Evolutionary conservation across 2,329 filamentous ascomycete species (phyloP), one percentile per base, ranked within the genome.

Genomic region (Ceratocystis papillata): DNA sequence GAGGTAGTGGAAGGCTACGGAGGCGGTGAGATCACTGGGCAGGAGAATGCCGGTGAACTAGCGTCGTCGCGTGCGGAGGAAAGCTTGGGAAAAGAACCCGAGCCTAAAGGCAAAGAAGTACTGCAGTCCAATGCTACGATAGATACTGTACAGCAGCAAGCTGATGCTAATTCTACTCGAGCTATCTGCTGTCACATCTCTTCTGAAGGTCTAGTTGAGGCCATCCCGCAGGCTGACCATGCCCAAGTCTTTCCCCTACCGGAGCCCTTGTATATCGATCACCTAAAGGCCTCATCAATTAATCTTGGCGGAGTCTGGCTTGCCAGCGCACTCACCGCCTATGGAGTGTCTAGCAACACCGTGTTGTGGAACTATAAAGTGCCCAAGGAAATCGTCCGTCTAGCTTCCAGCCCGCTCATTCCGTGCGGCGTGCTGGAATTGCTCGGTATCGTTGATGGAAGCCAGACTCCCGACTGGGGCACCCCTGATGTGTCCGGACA

Each of bases 351-450:
- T 0, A 79, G 76, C 62, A 77, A 80, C 69, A 84, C 82, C 0
- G 77, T 84, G 8, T 75, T 86, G 2, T 86, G 83, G 83, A 82
- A 80, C 71, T 85, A 83, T 74, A 78, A 79, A 66, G 83, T 85
- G 60, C 81, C 83, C 0, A 76, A 80, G 22, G 76, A 78, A 2
- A 73, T 85, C 3, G 70, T 84, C 1, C 69, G 74, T 0, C 82
- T 86, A 67, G 73, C 81, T 1, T 76, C 79, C 7, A 77, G 77
- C 37, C 79, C 80, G 20, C 80, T 80, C 0, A 78, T 86, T 0
- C 83, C 83, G 0, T 85, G 83, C 70, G 83, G 83, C 41, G 75
- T 85, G 33, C 76, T 86, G 33, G 82, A 83, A n/a, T 71, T 85
- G 22, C 72, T 86, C 0, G 76, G 73, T 22, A 70, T 82, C 2